These are phyloP conservation scores for Pseudonitzschia pungens DNA, from an alignment of 108 stramenopile genomes.

Conservation along the genomic window DNA sequence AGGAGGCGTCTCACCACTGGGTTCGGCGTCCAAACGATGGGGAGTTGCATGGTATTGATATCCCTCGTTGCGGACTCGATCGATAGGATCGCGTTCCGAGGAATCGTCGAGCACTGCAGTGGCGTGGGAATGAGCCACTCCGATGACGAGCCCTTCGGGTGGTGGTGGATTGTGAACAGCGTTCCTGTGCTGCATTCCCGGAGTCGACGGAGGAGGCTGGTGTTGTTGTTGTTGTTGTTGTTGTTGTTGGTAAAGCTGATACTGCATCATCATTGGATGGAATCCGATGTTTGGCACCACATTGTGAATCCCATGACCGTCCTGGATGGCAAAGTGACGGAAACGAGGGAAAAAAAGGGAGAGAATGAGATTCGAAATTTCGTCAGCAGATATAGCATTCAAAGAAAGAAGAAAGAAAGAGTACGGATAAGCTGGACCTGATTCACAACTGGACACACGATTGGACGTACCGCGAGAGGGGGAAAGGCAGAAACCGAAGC, in stretches of 20 bases:
- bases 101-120: neutral
- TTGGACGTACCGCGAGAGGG: too few species aligned
- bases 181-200: neutral
- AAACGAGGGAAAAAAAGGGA: too few species aligned
- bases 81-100: neutral
- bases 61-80: neutral
- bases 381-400: too few species aligned
- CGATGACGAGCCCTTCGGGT: neutral
- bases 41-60: neutral
- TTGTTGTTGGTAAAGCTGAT: neutral
- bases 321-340: neutral
- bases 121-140: neutral
- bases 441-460: too few species aligned
- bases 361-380: too few species aligned
- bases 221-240: neutral
- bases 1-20: neutral
- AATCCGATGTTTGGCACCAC: neutral
- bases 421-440: too few species aligned
- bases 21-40: neutral
- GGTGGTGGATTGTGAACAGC: neutral
- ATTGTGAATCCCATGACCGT: neutral
- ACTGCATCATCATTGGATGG: neutral
- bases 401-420: too few species aligned
- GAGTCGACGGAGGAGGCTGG: neutral
- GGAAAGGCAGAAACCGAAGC: too few species aligned